Percentiles rank a stretch among this genome's conserved stretches.
Evolutionary conservation across 768 basidiomycete species (phyloP).

Genomic region (Trichaptum fuscoviolaceum): DNA sequence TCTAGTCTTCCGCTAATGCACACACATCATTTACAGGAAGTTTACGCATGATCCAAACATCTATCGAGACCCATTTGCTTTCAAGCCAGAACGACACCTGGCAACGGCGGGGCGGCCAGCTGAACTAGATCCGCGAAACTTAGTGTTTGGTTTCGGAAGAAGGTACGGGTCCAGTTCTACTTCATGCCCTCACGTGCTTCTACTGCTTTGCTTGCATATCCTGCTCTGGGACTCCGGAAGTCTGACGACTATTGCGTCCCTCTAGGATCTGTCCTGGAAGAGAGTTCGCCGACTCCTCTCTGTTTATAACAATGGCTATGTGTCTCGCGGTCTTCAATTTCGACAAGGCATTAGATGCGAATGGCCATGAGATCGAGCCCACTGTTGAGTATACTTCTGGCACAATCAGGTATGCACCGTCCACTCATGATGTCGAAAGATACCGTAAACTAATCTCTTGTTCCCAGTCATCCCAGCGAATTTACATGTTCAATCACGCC

Average conservation of each 20-base stretch:
- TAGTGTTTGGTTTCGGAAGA: conserved; percentile 13
- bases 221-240: no score
- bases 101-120: conserved; percentile 5
- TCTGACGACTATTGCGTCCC: not conserved
- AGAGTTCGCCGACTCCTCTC: conserved; percentile 56
- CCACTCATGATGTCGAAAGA: no score
- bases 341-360: conserved; percentile 42
- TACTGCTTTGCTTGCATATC: no score
- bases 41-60: conserved; percentile 23
- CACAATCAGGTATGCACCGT: conserved; percentile 17
- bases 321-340: conserved; percentile 58
- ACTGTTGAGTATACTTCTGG: conserved; percentile 35
- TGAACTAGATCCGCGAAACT: conserved; percentile 2
- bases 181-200: not conserved
- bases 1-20: not conserved
- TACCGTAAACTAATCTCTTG: not conserved
- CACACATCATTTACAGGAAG: conserved; percentile 15
- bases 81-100: conserved; percentile 25
- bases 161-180: not conserved
- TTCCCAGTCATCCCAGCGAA: conserved; percentile 13
- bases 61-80: conserved; percentile 20
- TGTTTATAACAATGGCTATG: conserved; percentile 52
- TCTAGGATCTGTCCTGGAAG: conserved; percentile 49
- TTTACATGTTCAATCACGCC: conserved; percentile 18
- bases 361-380: conserved; percentile 44